Base-by-base conservation (phyloP, 768 basidiomycete genomes). In the Rhodotorula sphaerocarpa region DNA sequence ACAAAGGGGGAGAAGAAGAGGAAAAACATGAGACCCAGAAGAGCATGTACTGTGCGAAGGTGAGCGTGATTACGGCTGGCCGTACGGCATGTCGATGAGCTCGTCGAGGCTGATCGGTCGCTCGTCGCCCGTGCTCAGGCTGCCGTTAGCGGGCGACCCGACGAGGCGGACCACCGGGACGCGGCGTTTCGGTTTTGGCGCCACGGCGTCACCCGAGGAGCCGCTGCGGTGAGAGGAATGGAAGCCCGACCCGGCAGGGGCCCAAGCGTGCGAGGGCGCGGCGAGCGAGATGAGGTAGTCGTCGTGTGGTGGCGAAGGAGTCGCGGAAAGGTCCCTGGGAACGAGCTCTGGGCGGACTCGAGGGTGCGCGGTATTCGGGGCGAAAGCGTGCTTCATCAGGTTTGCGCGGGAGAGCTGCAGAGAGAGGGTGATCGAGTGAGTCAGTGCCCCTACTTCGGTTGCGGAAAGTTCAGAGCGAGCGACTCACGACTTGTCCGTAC, bases 201-300 rank as follows among this genome's bases (percentile, higher is more conserved):
- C 39, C 39, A 6, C 33, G 39, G 5, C 33, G 16, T 7, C 3
- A 20, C 36, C 27, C 9, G 50, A n/a, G 7, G 20, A 7, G 10
- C 30, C 20, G 48, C 48, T 18, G 28, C 10, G 20, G 30, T 20
- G 18, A 1, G 44, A 33, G 1, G 55, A n/a, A 45, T 39, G 41
- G 7, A 42, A 42, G 28, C 57, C 57, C 5, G 21, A 27, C 42
- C 61, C 56, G 10, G 41, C 39, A 5, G 67, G 67, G 21, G 62
- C 56, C 67, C 67, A 68, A 18, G 30, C 47, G 56, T 64, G 63
- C 20, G 57, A 44, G 1, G 67, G 63, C 7, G 57, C 50, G 2
- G 62, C 10, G 52, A 68, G 67, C 9, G 62, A 64, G 59, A 68
- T 55, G 34, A 61, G 62, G 48, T 68, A 68, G 43, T 68, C 67